phyloP scores from a whole-genome alignment of 2,329 filamentous ascomycete genomes.

The Hypoxylon sp. region DNA sequence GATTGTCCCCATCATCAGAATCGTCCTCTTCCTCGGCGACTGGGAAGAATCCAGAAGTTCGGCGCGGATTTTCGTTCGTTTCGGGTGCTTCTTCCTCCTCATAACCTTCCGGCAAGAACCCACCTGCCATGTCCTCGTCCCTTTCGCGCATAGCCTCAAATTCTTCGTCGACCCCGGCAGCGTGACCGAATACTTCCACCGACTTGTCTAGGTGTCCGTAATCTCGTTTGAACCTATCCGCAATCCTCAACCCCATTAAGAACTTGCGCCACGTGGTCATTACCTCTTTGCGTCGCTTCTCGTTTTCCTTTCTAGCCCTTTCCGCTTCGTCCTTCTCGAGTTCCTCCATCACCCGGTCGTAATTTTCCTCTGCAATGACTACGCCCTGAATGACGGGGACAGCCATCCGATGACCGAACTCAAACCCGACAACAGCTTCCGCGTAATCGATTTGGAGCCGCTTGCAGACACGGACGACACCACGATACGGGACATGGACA shows the following conservation, averaged over 20 bases:
- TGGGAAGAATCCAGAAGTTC: conserved; percentile 47
- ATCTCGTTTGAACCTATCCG: conserved; percentile 79
- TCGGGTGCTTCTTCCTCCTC: conserved; percentile 40
- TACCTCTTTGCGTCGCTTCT: conserved; percentile 81
- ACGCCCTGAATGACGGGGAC: conserved; percentile 93
- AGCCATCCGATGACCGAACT: conserved; percentile 94
- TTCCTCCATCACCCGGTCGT: conserved; percentile 79
- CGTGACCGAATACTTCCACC: conserved; percentile 68
- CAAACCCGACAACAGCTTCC: conserved; percentile 95
- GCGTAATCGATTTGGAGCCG: conserved; percentile 88
- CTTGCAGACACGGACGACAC: conserved; percentile 83
- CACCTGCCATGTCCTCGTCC: conserved; percentile 69
- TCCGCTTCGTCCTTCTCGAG: conserved; percentile 84
- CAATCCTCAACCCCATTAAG: conserved; percentile 84
- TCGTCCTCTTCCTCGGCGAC: conserved; percentile 40
- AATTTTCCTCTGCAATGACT: conserved; percentile 85
- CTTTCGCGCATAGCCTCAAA: conserved; percentile 46
- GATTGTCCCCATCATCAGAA: conserved; percentile 46
- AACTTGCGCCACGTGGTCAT: conserved; percentile 88
- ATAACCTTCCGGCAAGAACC: conserved; percentile 63
- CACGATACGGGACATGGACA: conserved; percentile 83
- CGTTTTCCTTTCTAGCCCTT: conserved; percentile 80
- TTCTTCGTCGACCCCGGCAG: conserved; percentile 48
- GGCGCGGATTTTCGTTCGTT: conserved; percentile 27
- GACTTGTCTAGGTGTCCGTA: conserved; percentile 74